These are phyloP conservation scores for Ceratocystis eucalypticola DNA, from an alignment of 2,329 filamentous ascomycete species.

Conservation along the genomic window DNA sequence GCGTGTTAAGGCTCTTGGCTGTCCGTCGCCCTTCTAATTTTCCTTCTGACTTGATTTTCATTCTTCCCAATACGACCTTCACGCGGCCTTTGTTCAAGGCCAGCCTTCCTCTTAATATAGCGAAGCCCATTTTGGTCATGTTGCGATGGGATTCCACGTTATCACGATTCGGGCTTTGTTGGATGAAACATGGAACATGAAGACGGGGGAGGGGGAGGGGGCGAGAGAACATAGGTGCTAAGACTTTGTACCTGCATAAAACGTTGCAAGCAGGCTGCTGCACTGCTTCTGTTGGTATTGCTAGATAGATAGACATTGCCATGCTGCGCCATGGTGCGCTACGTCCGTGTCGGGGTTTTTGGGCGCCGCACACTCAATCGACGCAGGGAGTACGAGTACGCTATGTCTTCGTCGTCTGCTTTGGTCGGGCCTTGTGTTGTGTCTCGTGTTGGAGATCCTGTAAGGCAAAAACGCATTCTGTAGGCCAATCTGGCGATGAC, in stretches of 20 bases:
- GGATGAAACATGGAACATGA: background rate
- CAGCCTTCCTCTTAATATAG: background rate
- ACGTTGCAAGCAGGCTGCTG: background rate
- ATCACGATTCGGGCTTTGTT: background rate
- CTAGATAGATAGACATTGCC: background rate
- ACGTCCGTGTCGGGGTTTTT: background rate
- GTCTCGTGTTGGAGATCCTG: background rate
- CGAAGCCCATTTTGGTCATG: background rate
- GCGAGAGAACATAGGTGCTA: background rate
- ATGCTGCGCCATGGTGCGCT: background rate
- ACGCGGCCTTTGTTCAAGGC: background rate
- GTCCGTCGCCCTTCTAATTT: background rate
- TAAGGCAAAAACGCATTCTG: background rate
- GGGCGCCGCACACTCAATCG: background rate
- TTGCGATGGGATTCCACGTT: background rate
- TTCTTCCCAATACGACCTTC: background rate
- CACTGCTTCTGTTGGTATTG: background rate
- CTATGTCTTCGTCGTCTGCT: background rate
- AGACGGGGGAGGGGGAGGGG: too few species aligned
- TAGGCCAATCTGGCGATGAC: background rate
- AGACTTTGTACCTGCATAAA: slow-evolving; percentile 2
- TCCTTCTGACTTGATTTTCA: background rate
- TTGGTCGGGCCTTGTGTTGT: background rate
- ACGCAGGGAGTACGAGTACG: background rate
- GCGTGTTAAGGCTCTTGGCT: background rate